Evolutionary conservation across 2,329 filamentous ascomycete genomes (phyloP), one percentile per base, ranked within the genome.

Genomic region (Xylariaceae sp.): DNA sequence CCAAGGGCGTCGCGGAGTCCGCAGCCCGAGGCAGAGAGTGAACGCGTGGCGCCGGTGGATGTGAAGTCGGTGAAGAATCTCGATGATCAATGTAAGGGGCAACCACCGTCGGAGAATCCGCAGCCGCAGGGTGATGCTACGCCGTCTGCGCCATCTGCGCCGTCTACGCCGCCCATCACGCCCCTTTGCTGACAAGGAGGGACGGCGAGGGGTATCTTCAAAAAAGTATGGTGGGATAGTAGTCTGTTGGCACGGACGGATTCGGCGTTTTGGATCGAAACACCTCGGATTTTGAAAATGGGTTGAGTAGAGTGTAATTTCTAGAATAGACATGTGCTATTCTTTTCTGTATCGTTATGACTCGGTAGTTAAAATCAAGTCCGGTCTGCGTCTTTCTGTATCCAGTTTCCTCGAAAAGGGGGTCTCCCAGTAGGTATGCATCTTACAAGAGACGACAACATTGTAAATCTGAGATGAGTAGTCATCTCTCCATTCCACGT

Each of bases 11-110:
- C 57, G 23, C 57, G 57, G 3, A 57, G 61, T 35, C 49, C 49
- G 5, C 23, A 30, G 17, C 57, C 53, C 18, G 53, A 51, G 18
- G 47, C 51, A 18, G 53, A 51, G 18, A 44, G 53, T 45, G 58
- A 58, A 10, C 54, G 57, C 5, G 13, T 13, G 11, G 41, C 41
- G 41, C 2, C 13, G 41, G 13, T 45, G 10, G n/a, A 45, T 45
- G 41, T n/a, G 41, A 11, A 15, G 41, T 17, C 10, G 10, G 4
- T 6, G 10, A 15, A 6, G 41, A 3, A n/a, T 45, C 13, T 17
- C 2, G 41, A 45, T n/a, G 47, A 17, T 17, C 47, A 49, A 9
- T 10, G 9, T 11, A 49, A 49, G 17, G 8, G 17, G 9, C 23
- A 30, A 30, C 5, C 23, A 6, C 23, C 23, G 23, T 1, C 5